A percentile compares a stretch with the other conserved stretches of the same genome.
Evolutionary conservation across 768 basidiomycete genomes (phyloP).

Genomic region (Lactarius hengduanensis): DNA sequence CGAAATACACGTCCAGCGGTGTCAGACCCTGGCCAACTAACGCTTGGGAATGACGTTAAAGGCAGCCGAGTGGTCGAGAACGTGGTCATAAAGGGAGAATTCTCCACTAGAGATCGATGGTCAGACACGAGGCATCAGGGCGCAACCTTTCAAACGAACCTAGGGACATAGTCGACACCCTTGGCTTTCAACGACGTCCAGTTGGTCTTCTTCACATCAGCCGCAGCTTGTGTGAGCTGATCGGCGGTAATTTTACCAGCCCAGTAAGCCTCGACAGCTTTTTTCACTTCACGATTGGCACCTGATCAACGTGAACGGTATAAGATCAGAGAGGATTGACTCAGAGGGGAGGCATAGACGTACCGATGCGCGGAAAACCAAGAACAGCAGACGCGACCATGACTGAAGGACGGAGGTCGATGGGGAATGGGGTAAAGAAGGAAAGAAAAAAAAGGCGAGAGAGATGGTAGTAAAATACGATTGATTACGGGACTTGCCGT

Average conservation of each 20-base stretch:
- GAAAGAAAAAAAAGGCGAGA: slow-evolving; percentile 29
- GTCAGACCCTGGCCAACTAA: slow-evolving; percentile 85
- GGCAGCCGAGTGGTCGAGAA: slow-evolving; percentile 92
- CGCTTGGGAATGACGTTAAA: slow-evolving; percentile 98
- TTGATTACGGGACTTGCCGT: slow-evolving; percentile 22
- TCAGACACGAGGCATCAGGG: slow-evolving; percentile 26
- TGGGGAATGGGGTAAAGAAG: neutral
- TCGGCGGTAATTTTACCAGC: slow-evolving; percentile 85
- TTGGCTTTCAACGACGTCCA: slow-evolving; percentile 84
- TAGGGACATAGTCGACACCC: slow-evolving; percentile 89
- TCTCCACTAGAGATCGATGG: slow-evolving; percentile 67
- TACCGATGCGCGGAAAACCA: slow-evolving; percentile 91
- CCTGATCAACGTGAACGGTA: slow-evolving; percentile 44
- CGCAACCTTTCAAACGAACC: slow-evolving; percentile 48
- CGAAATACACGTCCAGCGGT: slow-evolving; percentile 93
- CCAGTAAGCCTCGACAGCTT: slow-evolving; percentile 99
- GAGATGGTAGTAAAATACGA: slow-evolving; percentile 17
- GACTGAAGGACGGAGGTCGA: slow-evolving; percentile 30
- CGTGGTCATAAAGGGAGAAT: slow-evolving; percentile 98
- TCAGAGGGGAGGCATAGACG: slow-evolving; percentile 26
- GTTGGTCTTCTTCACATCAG: slow-evolving; percentile 82
- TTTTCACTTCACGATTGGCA: slow-evolving; percentile 93
- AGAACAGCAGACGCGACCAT: slow-evolving; percentile 86
- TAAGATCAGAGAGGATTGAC: slow-evolving; percentile 5
- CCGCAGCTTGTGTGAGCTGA: slow-evolving; percentile 84